Evolutionary conservation across 2,329 filamentous ascomycete species (phyloP).

Genomic region (Fonsecaea multimorphosa): DNA sequence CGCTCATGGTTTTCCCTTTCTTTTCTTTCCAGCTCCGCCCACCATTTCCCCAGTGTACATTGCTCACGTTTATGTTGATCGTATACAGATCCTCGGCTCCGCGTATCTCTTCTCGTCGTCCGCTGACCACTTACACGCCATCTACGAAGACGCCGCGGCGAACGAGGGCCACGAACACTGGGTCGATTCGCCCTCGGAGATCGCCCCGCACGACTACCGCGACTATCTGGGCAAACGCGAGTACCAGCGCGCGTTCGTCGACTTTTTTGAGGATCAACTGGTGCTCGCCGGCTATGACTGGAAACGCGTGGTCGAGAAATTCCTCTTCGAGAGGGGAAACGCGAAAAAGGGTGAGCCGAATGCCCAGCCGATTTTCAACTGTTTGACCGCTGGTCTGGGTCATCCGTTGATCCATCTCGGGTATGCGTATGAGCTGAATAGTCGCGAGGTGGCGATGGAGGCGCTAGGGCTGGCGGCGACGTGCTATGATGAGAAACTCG

Average conservation of each 20-base stretch:
- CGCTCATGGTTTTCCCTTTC: constrained; percentile 29
- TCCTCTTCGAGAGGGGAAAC: constrained; percentile 68
- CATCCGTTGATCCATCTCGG: constrained; percentile 93
- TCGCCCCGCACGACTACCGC: constrained; percentile 83
- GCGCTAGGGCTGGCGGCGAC: constrained; percentile 73
- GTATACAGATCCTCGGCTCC: constrained; percentile 70
- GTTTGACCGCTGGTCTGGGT: constrained; percentile 78
- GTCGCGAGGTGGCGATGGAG: constrained; percentile 85
- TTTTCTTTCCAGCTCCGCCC: neutral
- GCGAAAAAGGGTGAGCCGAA: constrained; percentile 24
- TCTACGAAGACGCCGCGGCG: constrained; percentile 79
- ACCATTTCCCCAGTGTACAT: neutral
- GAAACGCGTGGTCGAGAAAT: constrained; percentile 76
- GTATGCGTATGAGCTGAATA: constrained; percentile 90
- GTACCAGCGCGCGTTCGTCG: constrained; percentile 89
- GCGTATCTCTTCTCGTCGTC: constrained; percentile 84
- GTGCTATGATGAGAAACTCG: constrained; percentile 71
- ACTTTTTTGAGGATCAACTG: constrained; percentile 94
- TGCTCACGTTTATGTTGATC: neutral
- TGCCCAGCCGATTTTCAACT: constrained; percentile 72
- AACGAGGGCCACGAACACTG: constrained; percentile 71
- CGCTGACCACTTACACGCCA: constrained; percentile 72
- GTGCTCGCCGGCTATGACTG: constrained; percentile 79
- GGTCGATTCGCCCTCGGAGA: constrained; percentile 82
- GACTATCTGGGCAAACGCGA: constrained; percentile 78